Conservation (phyloP, 2,329 filamentous ascomycete genomes). For the Phialophora tarda region DNA sequence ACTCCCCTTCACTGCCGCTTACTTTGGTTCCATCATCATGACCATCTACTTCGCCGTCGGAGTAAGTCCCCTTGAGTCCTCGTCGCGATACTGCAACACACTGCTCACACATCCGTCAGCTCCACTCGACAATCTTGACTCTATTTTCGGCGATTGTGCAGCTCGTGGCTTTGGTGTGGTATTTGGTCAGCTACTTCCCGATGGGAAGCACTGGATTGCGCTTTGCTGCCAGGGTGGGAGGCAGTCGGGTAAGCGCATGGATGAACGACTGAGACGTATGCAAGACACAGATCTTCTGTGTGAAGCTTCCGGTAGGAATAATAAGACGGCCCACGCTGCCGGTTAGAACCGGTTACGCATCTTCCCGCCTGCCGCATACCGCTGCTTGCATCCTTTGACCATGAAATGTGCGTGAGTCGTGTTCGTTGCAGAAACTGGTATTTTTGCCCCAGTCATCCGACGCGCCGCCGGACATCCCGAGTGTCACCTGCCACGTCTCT, state of each 20-base stretch:
- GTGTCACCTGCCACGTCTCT: slow-evolving; percentile 68
- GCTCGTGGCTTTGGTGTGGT: slow-evolving; percentile 83
- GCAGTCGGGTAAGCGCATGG: slow-evolving; percentile 83
- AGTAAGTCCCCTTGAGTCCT: slow-evolving; percentile 72
- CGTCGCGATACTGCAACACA: slow-evolving; percentile 77
- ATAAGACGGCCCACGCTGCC: neutral
- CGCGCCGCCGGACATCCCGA: slow-evolving; percentile 68
- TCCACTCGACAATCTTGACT: slow-evolving; percentile 83
- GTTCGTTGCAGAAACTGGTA: neutral
- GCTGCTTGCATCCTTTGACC: slow-evolving; percentile 3
- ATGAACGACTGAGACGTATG: slow-evolving; percentile 27
- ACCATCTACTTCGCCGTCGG: slow-evolving; percentile 92
- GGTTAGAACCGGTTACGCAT: slow-evolving; percentile 14
- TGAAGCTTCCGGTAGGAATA: neutral
- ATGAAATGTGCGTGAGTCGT: neutral
- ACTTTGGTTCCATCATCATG: slow-evolving; percentile 89
- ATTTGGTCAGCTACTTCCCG: slow-evolving; percentile 95
- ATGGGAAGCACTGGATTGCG: slow-evolving; percentile 91
- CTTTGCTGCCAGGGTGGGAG: slow-evolving; percentile 84
- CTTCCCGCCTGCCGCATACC: slow-evolving; percentile 5
- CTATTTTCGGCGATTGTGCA: slow-evolving; percentile 83
- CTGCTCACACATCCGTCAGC: slow-evolving; percentile 85
- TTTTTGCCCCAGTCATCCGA: slow-evolving; percentile 53
- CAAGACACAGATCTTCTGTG: slow-evolving; percentile 2
- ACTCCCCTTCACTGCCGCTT: slow-evolving; percentile 89